Percentiles rank a stretch among this genome's conserved stretches.
Conservation (phyloP, 2,329 filamentous ascomycete species). For the Cercospora citrullina region DNA sequence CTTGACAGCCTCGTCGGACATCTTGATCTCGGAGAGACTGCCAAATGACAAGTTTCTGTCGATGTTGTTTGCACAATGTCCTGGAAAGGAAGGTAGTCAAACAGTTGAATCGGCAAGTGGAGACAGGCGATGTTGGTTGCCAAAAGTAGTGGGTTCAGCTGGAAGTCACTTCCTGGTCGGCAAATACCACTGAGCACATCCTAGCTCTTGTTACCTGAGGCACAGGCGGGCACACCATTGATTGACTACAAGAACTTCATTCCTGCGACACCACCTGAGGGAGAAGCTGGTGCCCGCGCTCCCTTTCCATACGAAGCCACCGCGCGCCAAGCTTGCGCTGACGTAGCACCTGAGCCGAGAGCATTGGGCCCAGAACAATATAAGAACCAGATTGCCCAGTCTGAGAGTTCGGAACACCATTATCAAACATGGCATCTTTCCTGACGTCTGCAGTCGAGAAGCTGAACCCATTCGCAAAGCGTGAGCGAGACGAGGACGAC, state of each 20-base stretch:
- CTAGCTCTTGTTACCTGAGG: not conserved
- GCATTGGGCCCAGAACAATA: not conserved
- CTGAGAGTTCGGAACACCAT: not conserved
- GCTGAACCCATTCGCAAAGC: slow-evolving; percentile 45
- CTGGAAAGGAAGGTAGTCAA: slow-evolving; percentile 3
- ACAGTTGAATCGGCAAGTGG: not conserved
- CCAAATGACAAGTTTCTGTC: not conserved
- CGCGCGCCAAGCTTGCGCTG: not conserved
- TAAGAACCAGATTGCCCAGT: not conserved
- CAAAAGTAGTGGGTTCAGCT: slow-evolving; percentile 8
- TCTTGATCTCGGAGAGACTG: not conserved
- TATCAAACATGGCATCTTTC: slow-evolving; percentile 19
- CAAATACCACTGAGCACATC: not conserved
- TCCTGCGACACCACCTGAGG: not conserved
- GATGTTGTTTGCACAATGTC: slow-evolving; percentile 5
- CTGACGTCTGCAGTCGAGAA: slow-evolving; percentile 38
- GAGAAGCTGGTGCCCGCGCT: not conserved
- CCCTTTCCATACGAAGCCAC: not conserved
- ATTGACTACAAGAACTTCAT: not conserved
- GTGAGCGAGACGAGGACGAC: slow-evolving; percentile 51
- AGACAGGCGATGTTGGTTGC: not conserved
- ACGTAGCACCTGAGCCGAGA: not conserved
- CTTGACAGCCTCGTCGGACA: not conserved
- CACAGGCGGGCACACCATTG: not conserved
- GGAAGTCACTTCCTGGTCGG: not conserved